Evolutionary conservation across 345 rosid species (phyloP), one percentile per base, ranked within the genome.

Genomic region (Zanthoxylum bungeanum): DNA sequence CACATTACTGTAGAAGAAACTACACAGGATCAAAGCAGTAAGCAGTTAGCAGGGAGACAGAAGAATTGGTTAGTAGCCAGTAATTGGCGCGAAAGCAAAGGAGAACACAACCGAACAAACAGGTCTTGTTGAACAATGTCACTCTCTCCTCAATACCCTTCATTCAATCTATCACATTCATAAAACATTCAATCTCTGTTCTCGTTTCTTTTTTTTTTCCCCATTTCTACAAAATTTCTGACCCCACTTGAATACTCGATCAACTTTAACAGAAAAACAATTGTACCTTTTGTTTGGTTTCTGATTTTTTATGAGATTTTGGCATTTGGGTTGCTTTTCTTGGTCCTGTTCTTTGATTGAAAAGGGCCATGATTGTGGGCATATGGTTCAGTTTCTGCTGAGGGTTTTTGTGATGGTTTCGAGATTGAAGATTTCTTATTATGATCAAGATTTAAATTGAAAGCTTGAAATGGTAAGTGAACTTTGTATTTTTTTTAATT

Each of bases 71-170:
- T 82, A 73, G 80, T 46, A 78, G 78, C 92, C 96, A 92, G 90
- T 65, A 90, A 86, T 87, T 87, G 95, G 94, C 90, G 95, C 97
- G 91, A 82, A 83, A 81, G 68, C 77, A 72, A 73, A 65, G 97
- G 98, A 58, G 66, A 55, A 70, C 60, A 59, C 53, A 69, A 82
- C 84, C 94, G 87, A 84, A 88, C 72, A 83, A 71, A 74, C 79
- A 72, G 93, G 85, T 62, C 72, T 50, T 72, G 24, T 68, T 69
- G 84, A 82, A 81, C 80, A 85, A 82, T 88, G 88, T 81, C 91
- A 72, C 73, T 63, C 74, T 62, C 81, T 79, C 80, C 59, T 14
- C 34, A n/a, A n/a, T n/a, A n/a, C n/a, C n/a, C n/a, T n/a, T n/a
- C n/a, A n/a, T n/a, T n/a, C n/a, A 30, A 74, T 70, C 64, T 39